A percentile compares a stretch with the other conserved stretches of the same genome.
These are phyloP conservation scores for Ilex aquifolium DNA, from an alignment of 257 asterid species.

Conservation along the genomic window DNA sequence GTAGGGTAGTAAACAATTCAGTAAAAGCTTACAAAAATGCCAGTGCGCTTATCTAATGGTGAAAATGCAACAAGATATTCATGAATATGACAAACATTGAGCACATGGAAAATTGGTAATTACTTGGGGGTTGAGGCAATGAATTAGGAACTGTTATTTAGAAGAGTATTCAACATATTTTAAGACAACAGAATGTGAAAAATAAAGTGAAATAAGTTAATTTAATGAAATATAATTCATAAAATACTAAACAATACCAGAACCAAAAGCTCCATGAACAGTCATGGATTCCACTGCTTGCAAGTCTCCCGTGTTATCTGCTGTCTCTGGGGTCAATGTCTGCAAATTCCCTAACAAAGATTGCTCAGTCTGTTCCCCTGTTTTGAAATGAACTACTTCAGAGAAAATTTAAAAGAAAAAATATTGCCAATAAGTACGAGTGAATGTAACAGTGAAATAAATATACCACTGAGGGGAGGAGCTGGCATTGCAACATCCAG, in stretches of 20 bases:
- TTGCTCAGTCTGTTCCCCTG: constrained; percentile 36
- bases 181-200: background rate
- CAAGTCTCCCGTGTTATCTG: constrained; percentile 56
- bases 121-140: too few species aligned
- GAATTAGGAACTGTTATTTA: background rate
- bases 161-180: background rate
- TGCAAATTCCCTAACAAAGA: constrained; percentile 49
- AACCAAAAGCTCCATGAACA: constrained; percentile 65
- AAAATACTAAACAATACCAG: constrained; percentile 43
- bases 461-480: constrained; percentile 56
- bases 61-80: too few species aligned
- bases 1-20: too few species aligned
- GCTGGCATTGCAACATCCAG: constrained; percentile 80
- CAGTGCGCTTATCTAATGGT: too few species aligned
- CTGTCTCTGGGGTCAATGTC: constrained; percentile 64
- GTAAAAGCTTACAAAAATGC: too few species aligned
- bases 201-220: constrained; percentile 2
- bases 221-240: background rate
- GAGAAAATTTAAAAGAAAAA: constrained; percentile 3
- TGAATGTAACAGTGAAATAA: constrained; percentile 1
- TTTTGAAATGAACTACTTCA: constrained; percentile 14
- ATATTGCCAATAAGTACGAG: constrained; percentile 2
- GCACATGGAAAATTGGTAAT: background rate
- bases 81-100: too few species aligned
- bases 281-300: constrained; percentile 67